Base-by-base conservation (phyloP, 441 rosid species). In the Gossypium schwendimanii region DNA sequence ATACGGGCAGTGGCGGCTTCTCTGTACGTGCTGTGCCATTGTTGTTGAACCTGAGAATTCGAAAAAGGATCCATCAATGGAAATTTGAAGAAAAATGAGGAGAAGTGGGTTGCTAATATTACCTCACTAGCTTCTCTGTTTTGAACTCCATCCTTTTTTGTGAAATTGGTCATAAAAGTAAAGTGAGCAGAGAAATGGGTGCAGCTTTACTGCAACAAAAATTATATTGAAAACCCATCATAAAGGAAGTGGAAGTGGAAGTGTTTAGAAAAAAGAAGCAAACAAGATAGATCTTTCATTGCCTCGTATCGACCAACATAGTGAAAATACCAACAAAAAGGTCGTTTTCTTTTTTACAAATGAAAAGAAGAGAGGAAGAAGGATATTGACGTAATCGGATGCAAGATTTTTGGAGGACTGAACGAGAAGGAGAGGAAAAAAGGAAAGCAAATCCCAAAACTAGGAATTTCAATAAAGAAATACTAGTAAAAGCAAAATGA, bases 81-180 rank as follows among this genome's bases (percentile, higher is more conserved):
- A 72, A 70, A 76, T 45, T 14, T 65, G 15, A 58, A 65, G 49
- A 76, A 71, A 54, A 24, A 1, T 20, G 61, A 49, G 62, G 24
- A 7, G 68, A 78, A 39, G 17, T 18, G 61, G 31, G 18, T 10
- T 17, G 5, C 0, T 7, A 3, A 31, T 36, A 62, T 24, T 70
- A 87, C 92, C 92, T 87, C 81, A 87, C 86, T 71, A 81, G 82
- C 71, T 81, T 91, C 74, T 82, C 89, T 72, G 82, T 84, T 54
- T 81, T 83, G 49, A 80, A 79, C 71, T 84, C 89, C 97, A 89
- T 89, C 69, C 66, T 0, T 52, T 44, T 45, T 65, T 49, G 49
- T 44, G 17, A 60, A 1, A 23, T 20, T 53, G 0, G 20, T 59
- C 55, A 55, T 6, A 52, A n/a, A 53, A 61, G 58, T 33, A 49